Evolutionary conservation across 768 basidiomycete genomes (phyloP).

Genomic region (Xanthoconium stramineum): DNA sequence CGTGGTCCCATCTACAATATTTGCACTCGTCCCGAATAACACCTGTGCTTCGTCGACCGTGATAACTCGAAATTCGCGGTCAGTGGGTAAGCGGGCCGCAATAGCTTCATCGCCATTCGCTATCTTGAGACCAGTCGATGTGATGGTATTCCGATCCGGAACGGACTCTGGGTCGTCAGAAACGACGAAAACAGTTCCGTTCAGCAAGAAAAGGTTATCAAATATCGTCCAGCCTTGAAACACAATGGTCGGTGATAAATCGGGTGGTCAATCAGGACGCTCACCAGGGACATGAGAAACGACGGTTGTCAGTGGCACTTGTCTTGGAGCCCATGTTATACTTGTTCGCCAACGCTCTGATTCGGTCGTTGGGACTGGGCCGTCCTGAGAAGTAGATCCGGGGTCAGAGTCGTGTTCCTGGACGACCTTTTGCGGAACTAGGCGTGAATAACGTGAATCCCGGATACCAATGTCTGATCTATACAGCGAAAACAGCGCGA

Average conservation of each 20-base stretch:
- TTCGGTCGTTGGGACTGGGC: constrained; percentile 8
- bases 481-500: constrained; percentile 47
- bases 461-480: constrained; percentile 11
- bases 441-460: constrained; percentile 1
- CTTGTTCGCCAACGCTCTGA: constrained; percentile 30
- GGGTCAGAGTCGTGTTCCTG: neutral
- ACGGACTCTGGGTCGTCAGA: constrained; percentile 63
- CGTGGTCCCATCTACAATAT: constrained; percentile 73
- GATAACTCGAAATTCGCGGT: constrained; percentile 77
- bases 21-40: constrained; percentile 72
- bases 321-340: constrained; percentile 37
- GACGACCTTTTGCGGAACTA: constrained; percentile 5
- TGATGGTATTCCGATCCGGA: constrained; percentile 66
- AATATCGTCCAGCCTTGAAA: constrained; percentile 84
- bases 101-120: constrained; percentile 53
- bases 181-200: constrained; percentile 82
- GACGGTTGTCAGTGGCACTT: constrained; percentile 59
- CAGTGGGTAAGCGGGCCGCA: constrained; percentile 63
- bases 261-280: neutral
- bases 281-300: constrained; percentile 75
- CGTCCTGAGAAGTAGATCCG: constrained; percentile 1
- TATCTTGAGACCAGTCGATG: constrained; percentile 64
- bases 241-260: neutral
- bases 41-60: constrained; percentile 59
- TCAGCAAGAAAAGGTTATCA: constrained; percentile 76